phyloP scores from a whole-genome alignment of 805 yeast genomes.

The Geotrichum ghanense region DNA sequence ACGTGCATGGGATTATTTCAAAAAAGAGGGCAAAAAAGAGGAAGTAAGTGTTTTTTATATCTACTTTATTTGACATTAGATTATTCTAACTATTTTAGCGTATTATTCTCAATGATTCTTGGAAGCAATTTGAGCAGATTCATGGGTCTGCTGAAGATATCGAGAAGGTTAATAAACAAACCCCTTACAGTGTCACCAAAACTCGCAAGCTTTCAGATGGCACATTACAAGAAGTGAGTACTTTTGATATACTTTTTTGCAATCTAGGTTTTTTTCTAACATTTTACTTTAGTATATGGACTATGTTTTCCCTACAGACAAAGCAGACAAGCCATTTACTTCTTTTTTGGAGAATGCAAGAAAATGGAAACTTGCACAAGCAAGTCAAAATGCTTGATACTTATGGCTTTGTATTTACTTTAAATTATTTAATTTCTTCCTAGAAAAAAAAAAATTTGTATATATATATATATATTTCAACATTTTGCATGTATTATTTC shows the following conservation, averaged over 20 bases:
- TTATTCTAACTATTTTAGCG: conserved; percentile 21
- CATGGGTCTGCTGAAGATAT: conserved; percentile 42
- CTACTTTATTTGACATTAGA: not conserved
- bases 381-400: no score
- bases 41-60: conserved; percentile 21
- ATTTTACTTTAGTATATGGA: conserved; percentile 31
- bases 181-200: conserved; percentile 45
- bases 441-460: no score
- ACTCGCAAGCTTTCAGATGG: conserved; percentile 33
- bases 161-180: conserved; percentile 30
- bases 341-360: conserved; percentile 37
- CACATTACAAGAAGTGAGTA: conserved; percentile 35
- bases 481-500: no score
- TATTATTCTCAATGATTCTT: conserved; percentile 44
- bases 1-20: conserved; percentile 38
- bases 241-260: not conserved
- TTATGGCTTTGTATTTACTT: no score
- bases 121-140: conserved; percentile 48
- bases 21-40: conserved; percentile 26
- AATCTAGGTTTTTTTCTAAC: no score
- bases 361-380: conserved; percentile 33
- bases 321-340: conserved; percentile 16
- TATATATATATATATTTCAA: no score
- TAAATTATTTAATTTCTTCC: no score
- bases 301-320: conserved; percentile 59